phyloP scores from a whole-genome alignment of 1,284 basidiomycete species.

The Malassezia slooffiae region DNA sequence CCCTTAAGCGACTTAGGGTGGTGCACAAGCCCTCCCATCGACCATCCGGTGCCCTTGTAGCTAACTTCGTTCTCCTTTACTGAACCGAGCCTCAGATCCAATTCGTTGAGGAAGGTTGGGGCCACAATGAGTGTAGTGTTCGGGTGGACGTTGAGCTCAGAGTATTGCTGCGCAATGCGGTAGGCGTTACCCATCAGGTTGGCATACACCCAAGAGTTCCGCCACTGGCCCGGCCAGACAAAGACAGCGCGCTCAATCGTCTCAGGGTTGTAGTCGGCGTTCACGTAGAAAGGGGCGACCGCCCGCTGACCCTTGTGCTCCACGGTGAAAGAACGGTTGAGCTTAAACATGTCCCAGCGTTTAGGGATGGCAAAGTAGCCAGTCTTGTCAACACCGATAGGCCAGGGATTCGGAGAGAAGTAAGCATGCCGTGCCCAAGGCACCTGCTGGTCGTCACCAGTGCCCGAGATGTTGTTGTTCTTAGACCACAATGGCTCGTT shows the following conservation, averaged over 20 bases:
- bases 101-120: constrained; percentile 24
- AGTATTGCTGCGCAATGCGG: constrained; percentile 15
- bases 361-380: constrained; percentile 49
- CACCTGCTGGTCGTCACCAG: constrained; percentile 18
- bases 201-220: constrained; percentile 38
- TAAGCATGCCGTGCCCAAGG: constrained; percentile 26
- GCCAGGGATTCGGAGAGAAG: constrained; percentile 19
- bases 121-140: constrained; percentile 28
- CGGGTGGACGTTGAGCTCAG: constrained; percentile 15
- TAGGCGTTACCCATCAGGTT: constrained; percentile 32
- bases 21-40: constrained; percentile 23
- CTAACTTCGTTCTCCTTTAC: constrained; percentile 13
- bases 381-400: constrained; percentile 16
- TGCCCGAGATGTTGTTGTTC: constrained; percentile 14
- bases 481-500: constrained; percentile 15
- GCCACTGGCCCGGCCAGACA: constrained; percentile 29
- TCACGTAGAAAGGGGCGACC: constrained; percentile 31
- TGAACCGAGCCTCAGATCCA: constrained; percentile 16
- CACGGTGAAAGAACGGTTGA: constrained; percentile 25
- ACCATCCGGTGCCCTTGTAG: constrained; percentile 23
- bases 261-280: constrained; percentile 15
- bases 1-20: constrained; percentile 7
- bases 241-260: constrained; percentile 38
- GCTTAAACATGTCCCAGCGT: constrained; percentile 20
- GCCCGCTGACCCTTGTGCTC: background rate